phyloP scores from a whole-genome alignment of 257 asterid genomes.

The Solanum clarkiae region DNA sequence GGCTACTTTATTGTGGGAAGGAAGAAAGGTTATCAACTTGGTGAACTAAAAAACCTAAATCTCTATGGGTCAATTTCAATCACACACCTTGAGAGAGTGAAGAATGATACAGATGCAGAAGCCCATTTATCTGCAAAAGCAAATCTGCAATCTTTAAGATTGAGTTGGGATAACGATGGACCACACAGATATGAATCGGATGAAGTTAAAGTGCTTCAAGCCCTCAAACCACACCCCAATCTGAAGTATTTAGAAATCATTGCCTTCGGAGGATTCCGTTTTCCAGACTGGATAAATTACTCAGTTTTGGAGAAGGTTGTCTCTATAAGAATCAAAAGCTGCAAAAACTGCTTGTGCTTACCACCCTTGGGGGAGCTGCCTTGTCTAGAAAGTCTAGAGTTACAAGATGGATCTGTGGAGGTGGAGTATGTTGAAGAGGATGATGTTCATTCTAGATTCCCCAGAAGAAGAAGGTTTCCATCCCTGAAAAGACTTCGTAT shows the following conservation, averaged over 20 bases:
- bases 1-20: slow-evolving; percentile 12
- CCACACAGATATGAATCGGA: neutral
- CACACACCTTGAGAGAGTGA: slow-evolving; percentile 10
- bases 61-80: slow-evolving; percentile 8
- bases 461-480: neutral
- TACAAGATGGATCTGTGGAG: neutral
- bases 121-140: slow-evolving; percentile 12
- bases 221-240: slow-evolving; percentile 12
- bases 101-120: slow-evolving; percentile 2
- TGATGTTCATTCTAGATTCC: neutral
- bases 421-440: neutral
- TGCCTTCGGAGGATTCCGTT: slow-evolving; percentile 3
- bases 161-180: neutral
- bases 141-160: neutral
- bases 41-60: slow-evolving; percentile 11
- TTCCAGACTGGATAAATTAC: slow-evolving; percentile 19
- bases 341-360: neutral
- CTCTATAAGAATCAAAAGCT: neutral
- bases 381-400: neutral
- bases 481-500: neutral
- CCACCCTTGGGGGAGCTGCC: slow-evolving; percentile 12
- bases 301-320: slow-evolving; percentile 1
- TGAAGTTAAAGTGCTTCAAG: slow-evolving; percentile 5
- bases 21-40: slow-evolving; percentile 1
- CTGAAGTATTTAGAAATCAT: neutral